Evolutionary conservation across 208 protist genomes (phyloP).

Genomic region (Perkinsela sp.): DNA sequence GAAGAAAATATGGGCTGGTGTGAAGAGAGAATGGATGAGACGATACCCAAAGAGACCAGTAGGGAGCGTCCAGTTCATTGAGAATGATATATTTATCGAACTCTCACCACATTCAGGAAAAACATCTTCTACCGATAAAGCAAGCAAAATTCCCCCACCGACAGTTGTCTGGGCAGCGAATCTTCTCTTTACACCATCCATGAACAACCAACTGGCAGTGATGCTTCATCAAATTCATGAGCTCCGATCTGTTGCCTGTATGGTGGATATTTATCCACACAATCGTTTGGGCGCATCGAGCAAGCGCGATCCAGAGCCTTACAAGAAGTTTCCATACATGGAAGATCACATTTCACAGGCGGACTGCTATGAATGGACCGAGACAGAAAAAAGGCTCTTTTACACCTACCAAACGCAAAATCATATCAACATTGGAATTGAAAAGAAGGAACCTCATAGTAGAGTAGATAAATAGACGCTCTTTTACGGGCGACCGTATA

Average conservation of each 20-base stretch:
- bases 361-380: not conserved
- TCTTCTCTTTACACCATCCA: conserved; percentile 18
- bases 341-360: not conserved
- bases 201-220: conserved; percentile 7
- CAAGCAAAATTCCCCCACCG: conserved; percentile 8
- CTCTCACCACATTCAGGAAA: not conserved
- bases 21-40: conserved; percentile 16
- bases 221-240: not conserved
- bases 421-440: too few species aligned
- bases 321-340: not conserved
- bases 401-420: not conserved
- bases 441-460: too few species aligned
- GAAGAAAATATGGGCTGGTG: conserved; percentile 12
- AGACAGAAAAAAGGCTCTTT: not conserved
- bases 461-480: too few species aligned
- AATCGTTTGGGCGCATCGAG: not conserved
- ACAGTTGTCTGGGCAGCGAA: conserved; percentile 34
- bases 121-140: conserved; percentile 7
- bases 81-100: conserved; percentile 19
- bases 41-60: conserved; percentile 9
- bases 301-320: not conserved
- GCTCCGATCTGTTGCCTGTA: not conserved
- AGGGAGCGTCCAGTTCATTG: conserved; percentile 18
- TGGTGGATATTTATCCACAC: not conserved
- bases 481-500: too few species aligned